Evolutionary conservation across 768 basidiomycete genomes (phyloP).

Genomic region (Tricholoma hemisulphureum): DNA sequence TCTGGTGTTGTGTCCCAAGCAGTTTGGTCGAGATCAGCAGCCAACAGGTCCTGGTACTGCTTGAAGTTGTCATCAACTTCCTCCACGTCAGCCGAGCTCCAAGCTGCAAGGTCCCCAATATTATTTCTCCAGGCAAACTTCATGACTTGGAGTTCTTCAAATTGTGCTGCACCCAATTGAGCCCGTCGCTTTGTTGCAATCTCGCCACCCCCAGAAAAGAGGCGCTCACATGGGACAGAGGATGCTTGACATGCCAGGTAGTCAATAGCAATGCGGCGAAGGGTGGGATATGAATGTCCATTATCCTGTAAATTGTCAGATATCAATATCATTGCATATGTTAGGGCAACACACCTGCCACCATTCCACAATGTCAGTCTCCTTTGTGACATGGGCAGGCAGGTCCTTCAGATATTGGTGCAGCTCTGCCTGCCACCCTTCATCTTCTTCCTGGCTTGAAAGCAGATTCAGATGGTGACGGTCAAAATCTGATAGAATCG

Average conservation of each 20-base stretch:
- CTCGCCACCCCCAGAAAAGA: neutral
- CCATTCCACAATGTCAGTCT: too few species aligned
- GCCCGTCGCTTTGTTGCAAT: too few species aligned
- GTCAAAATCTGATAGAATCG: neutral
- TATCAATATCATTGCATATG: neutral
- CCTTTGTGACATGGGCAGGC: too few species aligned
- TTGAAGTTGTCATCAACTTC: too few species aligned
- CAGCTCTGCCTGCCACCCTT: too few species aligned
- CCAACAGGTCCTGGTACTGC: neutral
- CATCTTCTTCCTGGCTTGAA: neutral
- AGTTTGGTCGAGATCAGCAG: neutral
- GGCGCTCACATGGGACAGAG: neutral
- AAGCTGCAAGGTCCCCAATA: neutral
- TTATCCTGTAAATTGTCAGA: neutral
- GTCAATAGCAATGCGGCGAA: too few species aligned
- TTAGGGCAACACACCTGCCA: neutral
- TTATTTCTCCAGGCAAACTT: neutral
- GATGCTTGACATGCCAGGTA: neutral
- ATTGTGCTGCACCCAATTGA: too few species aligned
- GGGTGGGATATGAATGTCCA: neutral
- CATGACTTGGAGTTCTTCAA: too few species aligned
- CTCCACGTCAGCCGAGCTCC: neutral
- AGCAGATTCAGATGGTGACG: neutral
- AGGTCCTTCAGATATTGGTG: too few species aligned
- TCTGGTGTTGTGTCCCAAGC: neutral